Conservation (phyloP, 192 early-diverging fungal genomes). For the Rhizophlyctis rosea region DNA sequence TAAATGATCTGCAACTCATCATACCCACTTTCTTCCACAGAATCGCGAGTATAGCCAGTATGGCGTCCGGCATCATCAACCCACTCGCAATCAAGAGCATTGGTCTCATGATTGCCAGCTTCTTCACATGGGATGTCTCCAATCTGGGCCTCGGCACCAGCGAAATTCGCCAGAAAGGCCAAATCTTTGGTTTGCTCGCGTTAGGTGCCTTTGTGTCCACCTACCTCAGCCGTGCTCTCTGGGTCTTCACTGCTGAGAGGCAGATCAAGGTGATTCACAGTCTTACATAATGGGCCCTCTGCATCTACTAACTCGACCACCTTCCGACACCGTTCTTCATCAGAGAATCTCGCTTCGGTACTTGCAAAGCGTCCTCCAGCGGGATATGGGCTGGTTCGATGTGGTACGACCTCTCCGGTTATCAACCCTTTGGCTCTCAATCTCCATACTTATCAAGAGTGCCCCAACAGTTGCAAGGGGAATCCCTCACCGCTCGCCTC, state of each 20-base stretch:
- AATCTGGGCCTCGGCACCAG: too few relatives aligned
- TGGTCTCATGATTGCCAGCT: background rate
- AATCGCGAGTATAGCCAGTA: slow-evolving; percentile 4
- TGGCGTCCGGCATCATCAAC: slow-evolving; percentile 13
- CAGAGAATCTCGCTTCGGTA: slow-evolving; percentile 25
- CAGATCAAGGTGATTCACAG: background rate
- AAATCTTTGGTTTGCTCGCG: background rate
- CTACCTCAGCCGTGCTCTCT: slow-evolving; percentile 1
- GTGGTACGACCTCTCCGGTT: background rate
- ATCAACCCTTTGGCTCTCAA: background rate
- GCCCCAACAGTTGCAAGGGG: slow-evolving; percentile 19
- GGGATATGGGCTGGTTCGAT: background rate
- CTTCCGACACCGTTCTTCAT: too few relatives aligned
- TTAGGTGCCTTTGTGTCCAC: background rate
- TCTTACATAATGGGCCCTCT: too few relatives aligned
- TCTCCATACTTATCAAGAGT: too few relatives aligned
- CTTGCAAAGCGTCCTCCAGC: background rate
- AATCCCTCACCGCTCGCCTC: slow-evolving; percentile 24
- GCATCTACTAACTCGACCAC: too few relatives aligned
- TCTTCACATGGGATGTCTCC: too few relatives aligned
- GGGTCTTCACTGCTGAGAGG: background rate
- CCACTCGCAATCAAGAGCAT: slow-evolving; percentile 11
- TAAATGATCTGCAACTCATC: too few relatives aligned
- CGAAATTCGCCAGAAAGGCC: too few relatives aligned
- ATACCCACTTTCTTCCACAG: too few relatives aligned